Conservation (phyloP, 2,329 filamentous ascomycete species). For the Neonectria ditissima region DNA sequence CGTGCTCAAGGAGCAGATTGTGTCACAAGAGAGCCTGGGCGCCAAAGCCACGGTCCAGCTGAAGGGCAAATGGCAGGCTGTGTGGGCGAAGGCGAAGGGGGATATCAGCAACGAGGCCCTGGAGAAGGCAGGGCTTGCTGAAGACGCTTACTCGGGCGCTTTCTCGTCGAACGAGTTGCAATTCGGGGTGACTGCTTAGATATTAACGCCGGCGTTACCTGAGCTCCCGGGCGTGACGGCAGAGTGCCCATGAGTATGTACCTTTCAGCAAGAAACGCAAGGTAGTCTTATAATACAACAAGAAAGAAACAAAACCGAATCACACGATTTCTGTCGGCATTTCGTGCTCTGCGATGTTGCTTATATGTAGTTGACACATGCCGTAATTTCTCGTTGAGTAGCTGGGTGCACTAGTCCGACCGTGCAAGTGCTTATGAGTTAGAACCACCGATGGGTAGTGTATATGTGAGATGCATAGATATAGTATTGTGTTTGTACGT, state of each 20-base stretch:
- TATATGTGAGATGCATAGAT: too few relatives aligned
- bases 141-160: slow-evolving; percentile 36
- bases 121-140: slow-evolving; percentile 32
- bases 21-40: slow-evolving; percentile 51
- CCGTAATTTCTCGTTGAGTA: background rate
- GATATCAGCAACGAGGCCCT: slow-evolving; percentile 36
- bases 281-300: background rate
- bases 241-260: background rate
- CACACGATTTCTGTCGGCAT: background rate
- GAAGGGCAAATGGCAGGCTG: slow-evolving; percentile 53
- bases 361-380: background rate
- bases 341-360: background rate
- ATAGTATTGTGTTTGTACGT: too few relatives aligned
- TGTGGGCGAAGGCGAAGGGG: slow-evolving; percentile 44
- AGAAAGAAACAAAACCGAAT: background rate
- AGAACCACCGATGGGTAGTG: background rate
- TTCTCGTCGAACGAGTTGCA: slow-evolving; percentile 40
- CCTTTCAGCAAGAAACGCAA: background rate
- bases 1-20: slow-evolving; percentile 51
- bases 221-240: background rate
- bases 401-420: too few relatives aligned
- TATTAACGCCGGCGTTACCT: background rate
- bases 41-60: slow-evolving; percentile 49
- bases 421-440: background rate
- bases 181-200: slow-evolving; percentile 27